Conservation (phyloP, 2,329 filamentous ascomycete genomes). For the Stachybotrys chlorohalonatus region DNA sequence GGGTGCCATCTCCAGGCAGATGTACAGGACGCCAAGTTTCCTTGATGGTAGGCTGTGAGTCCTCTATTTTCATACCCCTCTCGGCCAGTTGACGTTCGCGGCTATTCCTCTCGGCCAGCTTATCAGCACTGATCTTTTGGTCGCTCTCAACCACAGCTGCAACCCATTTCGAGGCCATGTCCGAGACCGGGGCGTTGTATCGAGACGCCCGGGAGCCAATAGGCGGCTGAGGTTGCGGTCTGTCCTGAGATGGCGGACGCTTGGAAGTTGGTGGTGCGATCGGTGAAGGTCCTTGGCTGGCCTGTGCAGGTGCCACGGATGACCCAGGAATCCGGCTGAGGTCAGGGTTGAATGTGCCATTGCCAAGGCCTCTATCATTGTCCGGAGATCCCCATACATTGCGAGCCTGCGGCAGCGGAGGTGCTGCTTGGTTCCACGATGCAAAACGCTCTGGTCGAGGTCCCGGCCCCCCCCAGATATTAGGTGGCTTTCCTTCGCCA, state of each 20-base stretch:
- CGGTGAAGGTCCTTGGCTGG: slow-evolving; percentile 33
- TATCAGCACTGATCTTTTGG: slow-evolving; percentile 30
- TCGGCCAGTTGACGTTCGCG: slow-evolving; percentile 34
- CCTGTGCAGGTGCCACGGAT: slow-evolving; percentile 18
- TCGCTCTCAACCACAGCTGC: slow-evolving; percentile 36
- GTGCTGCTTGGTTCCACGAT: slow-evolving; percentile 38
- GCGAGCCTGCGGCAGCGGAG: slow-evolving; percentile 33
- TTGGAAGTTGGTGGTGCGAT: slow-evolving; percentile 27
- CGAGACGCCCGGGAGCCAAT: slow-evolving; percentile 22
- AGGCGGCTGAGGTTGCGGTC: slow-evolving; percentile 18
- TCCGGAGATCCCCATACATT: slow-evolving; percentile 72
- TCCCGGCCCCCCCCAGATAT: slow-evolving; percentile 27
- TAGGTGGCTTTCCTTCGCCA: slow-evolving; percentile 20
- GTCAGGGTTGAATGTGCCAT: slow-evolving; percentile 64
- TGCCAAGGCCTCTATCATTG: slow-evolving; percentile 63
- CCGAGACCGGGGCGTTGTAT: slow-evolving; percentile 16
- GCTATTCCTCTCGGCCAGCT: slow-evolving; percentile 28
- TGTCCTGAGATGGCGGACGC: slow-evolving; percentile 14
- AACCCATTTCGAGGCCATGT: slow-evolving; percentile 32
- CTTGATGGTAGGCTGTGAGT: slow-evolving; percentile 38
- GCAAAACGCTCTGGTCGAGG: slow-evolving; percentile 38
- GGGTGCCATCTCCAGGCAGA: slow-evolving; percentile 25
- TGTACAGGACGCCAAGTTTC: slow-evolving; percentile 44
- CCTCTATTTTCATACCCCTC: slow-evolving; percentile 32
- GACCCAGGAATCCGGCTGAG: slow-evolving; percentile 40